These are phyloP conservation scores for Proliferodiscus dingleyae DNA, from an alignment of 2,329 filamentous ascomycete genomes.

Conservation along the genomic window DNA sequence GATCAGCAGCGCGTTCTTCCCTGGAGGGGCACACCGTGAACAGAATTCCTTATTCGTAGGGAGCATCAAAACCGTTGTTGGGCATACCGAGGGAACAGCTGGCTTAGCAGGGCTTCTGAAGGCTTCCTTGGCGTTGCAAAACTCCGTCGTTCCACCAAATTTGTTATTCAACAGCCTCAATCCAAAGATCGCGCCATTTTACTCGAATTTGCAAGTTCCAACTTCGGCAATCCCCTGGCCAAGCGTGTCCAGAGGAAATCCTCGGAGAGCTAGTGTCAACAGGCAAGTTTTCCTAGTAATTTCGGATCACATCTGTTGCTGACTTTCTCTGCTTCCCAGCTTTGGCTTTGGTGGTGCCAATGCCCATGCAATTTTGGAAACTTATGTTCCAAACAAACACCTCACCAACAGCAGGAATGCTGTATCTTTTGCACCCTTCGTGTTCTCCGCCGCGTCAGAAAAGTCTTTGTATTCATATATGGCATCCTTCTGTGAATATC, in stretches of 20 bases:
- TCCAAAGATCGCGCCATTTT: constrained; percentile 21
- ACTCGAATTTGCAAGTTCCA: constrained; percentile 13
- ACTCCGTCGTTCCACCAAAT: constrained; percentile 22
- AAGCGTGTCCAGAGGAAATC: neutral
- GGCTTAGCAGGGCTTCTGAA: constrained; percentile 39
- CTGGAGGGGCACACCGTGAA: neutral
- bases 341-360: constrained; percentile 19
- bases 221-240: constrained; percentile 20
- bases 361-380: constrained; percentile 34
- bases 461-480: neutral
- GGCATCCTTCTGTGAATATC: neutral
- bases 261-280: constrained; percentile 23
- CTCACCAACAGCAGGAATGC: no score
- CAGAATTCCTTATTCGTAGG: constrained; percentile 16
- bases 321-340: no score
- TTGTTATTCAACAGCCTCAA: constrained; percentile 28
- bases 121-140: constrained; percentile 32
- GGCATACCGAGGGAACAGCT: constrained; percentile 7
- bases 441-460: constrained; percentile 12
- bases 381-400: neutral
- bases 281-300: constrained; percentile 12
- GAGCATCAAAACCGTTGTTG: constrained; percentile 22
- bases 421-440: constrained; percentile 2
- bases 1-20: constrained; percentile 26
- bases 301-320: neutral